Conservation (phyloP, 2,329 filamentous ascomycete genomes). For the Metarhizium album region DNA sequence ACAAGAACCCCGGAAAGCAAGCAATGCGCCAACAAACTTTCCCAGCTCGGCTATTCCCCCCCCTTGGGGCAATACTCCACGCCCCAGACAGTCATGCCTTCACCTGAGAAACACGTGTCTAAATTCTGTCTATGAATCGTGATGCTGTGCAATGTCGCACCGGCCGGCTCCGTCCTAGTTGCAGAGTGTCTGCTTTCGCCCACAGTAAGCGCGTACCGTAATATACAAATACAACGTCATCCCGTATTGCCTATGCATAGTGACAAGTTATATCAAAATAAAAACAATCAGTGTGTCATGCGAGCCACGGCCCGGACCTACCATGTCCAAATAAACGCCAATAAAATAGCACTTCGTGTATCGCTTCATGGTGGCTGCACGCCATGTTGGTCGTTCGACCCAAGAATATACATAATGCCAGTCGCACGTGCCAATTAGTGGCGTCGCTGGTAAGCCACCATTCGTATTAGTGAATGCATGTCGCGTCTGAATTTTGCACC, state of each 20-base stretch:
- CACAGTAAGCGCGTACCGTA: background rate
- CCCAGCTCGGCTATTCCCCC: too few relatives aligned
- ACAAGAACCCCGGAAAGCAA: too few relatives aligned
- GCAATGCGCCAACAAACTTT: too few relatives aligned
- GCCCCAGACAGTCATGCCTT: background rate
- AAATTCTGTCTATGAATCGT: conserved; percentile 1
- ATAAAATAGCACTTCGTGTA: background rate
- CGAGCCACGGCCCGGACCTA: background rate
- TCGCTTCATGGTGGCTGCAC: conserved; percentile 1
- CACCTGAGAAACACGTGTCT: background rate
- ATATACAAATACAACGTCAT: conserved; percentile 9
- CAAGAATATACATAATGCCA: background rate
- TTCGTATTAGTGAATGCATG: background rate
- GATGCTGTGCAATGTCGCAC: conserved; percentile 3
- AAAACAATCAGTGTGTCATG: background rate
- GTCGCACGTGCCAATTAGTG: background rate
- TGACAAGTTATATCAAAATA: conserved; percentile 2
- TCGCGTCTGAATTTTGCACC: background rate
- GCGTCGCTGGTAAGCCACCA: background rate
- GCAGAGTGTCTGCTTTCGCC: background rate
- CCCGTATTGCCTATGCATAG: conserved; percentile 1
- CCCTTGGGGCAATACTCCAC: background rate
- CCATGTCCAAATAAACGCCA: conserved; percentile 6
- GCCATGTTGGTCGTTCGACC: background rate
- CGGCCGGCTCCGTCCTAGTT: background rate